These are phyloP conservation scores for Mycena sp. DNA, from an alignment of 1,284 basidiomycete genomes.

Conservation along the genomic window DNA sequence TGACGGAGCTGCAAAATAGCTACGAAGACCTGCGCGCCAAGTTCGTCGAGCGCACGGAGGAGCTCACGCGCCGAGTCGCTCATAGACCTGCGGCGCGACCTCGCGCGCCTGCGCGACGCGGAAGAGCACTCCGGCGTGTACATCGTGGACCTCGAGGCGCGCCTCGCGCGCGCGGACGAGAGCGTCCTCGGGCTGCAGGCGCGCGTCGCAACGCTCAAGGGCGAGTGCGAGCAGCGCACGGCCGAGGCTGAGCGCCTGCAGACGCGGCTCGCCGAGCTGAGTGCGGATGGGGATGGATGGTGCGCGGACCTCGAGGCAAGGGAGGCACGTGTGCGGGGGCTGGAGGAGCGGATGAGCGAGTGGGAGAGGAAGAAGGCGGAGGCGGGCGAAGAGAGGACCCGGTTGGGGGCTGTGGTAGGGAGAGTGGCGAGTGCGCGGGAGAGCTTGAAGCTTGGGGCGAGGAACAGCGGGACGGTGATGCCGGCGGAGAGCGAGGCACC, in stretches of 20 bases:
- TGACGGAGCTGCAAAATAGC: too few relatives aligned
- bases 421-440: constrained; percentile 70
- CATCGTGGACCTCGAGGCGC: constrained; percentile 89
- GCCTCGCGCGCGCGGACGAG: constrained; percentile 83
- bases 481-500: not conserved
- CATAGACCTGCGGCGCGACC: too few relatives aligned
- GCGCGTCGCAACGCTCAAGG: constrained; percentile 88
- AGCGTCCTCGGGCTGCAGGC: constrained; percentile 73
- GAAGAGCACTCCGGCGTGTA: too few relatives aligned
- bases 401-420: too few relatives aligned
- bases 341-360: constrained; percentile 82
- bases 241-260: too few relatives aligned
- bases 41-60: too few relatives aligned
- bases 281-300: constrained; percentile 76
- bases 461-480: constrained; percentile 59
- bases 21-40: too few relatives aligned
- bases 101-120: too few relatives aligned
- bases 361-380: constrained; percentile 81
- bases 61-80: too few relatives aligned
- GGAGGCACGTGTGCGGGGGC: constrained; percentile 75
- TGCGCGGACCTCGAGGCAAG: constrained; percentile 83
- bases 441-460: constrained; percentile 71
- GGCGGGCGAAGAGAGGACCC: too few relatives aligned
- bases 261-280: constrained; percentile 74
- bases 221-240: too few relatives aligned